phyloP scores from a whole-genome alignment of 2,329 filamentous ascomycete genomes.

The Fusarium scirpi region DNA sequence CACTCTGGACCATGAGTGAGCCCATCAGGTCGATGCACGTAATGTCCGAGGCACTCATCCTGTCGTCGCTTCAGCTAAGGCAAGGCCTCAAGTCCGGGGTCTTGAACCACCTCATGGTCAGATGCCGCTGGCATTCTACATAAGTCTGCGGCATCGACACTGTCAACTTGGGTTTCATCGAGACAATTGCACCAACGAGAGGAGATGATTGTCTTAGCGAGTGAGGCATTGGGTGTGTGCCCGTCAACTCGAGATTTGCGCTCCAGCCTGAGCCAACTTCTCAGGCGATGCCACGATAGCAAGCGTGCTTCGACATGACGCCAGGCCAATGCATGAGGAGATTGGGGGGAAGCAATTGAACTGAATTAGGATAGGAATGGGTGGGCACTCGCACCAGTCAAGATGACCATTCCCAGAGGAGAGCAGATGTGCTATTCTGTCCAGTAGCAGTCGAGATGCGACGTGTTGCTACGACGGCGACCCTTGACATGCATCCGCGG shows the following conservation, averaged over 20 bases:
- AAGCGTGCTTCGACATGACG: slow-evolving; percentile 49
- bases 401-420: slow-evolving; percentile 25
- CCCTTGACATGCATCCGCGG: slow-evolving; percentile 42
- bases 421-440: slow-evolving; percentile 16
- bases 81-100: slow-evolving; percentile 38
- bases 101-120: slow-evolving; percentile 44
- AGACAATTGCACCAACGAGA: slow-evolving; percentile 32
- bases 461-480: slow-evolving; percentile 45
- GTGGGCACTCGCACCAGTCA: slow-evolving; percentile 49
- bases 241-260: slow-evolving; percentile 33
- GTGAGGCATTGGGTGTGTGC: slow-evolving; percentile 36
- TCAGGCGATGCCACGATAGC: slow-evolving; percentile 56
- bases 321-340: slow-evolving; percentile 44
- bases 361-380: slow-evolving; percentile 42
- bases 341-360: slow-evolving; percentile 38
- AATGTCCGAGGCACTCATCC: slow-evolving; percentile 43
- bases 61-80: slow-evolving; percentile 39
- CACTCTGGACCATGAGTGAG: slow-evolving; percentile 45
- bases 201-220: slow-evolving; percentile 21
- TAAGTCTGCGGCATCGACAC: slow-evolving; percentile 27
- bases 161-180: slow-evolving; percentile 34
- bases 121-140: slow-evolving; percentile 38
- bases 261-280: slow-evolving; percentile 42
- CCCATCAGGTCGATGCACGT: slow-evolving; percentile 47
- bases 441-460: slow-evolving; percentile 43